phyloP scores from a whole-genome alignment of 2,329 filamentous ascomycete genomes.

The Xylariales sp. region DNA sequence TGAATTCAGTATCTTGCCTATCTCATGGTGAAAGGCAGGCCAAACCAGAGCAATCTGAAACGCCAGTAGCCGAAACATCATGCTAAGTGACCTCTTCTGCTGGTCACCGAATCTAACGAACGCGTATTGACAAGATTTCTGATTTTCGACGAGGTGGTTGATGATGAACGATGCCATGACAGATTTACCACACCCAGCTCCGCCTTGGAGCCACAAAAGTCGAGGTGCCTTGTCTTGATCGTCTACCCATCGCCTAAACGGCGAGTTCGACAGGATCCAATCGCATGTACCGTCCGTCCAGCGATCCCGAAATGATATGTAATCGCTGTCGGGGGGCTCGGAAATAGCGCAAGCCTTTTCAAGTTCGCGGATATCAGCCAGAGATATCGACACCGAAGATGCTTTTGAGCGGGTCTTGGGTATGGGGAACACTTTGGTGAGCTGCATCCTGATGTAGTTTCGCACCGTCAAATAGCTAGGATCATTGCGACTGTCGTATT shows the following conservation, averaged over 20 bases:
- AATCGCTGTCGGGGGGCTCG: too few species aligned
- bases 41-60: constrained; percentile 9
- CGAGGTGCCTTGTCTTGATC: not conserved
- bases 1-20: constrained; percentile 4
- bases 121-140: constrained; percentile 8
- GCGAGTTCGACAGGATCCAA: not conserved
- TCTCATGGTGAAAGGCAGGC: not conserved
- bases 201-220: not conserved
- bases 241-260: not conserved
- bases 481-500: constrained; percentile 29
- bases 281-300: not conserved
- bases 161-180: constrained; percentile 10
- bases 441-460: constrained; percentile 21
- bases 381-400: too few species aligned
- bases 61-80: constrained; percentile 10
- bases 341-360: too few species aligned
- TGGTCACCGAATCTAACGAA: constrained; percentile 11
- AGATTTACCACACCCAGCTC: constrained; percentile 12
- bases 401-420: not conserved
- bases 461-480: constrained; percentile 29
- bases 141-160: constrained; percentile 6
- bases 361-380: not conserved
- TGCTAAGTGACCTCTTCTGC: constrained; percentile 8
- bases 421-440: constrained; percentile 6
- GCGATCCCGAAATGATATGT: not conserved